Percentiles rank a stretch among this genome's conserved stretches.
These are phyloP conservation scores for Trichophyton rubrum DNA, from an alignment of 2,329 filamentous ascomycete species.

Conservation along the genomic window DNA sequence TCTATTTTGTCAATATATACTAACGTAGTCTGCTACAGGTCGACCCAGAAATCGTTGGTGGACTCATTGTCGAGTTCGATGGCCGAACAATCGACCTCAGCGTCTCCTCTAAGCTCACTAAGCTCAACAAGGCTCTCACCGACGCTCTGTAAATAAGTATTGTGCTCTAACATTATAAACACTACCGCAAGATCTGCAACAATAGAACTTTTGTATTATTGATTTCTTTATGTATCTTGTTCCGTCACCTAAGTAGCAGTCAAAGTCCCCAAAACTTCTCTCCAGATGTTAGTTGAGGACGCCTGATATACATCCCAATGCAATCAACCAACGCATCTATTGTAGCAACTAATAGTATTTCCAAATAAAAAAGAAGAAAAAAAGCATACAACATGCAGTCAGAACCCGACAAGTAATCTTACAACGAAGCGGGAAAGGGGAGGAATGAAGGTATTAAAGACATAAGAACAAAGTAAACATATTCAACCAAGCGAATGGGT, in stretches of 20 bases:
- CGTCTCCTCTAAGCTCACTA: constrained; percentile 86
- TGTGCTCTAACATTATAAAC: constrained; percentile 2
- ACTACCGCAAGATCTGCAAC: constrained; percentile 2
- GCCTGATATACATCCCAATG: background rate
- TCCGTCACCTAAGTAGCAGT: background rate
- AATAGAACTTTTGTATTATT: constrained; percentile 9
- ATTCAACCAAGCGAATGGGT: background rate
- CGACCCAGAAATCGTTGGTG: constrained; percentile 87
- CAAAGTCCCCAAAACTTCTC: background rate
- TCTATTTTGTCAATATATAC: background rate
- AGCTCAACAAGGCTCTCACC: constrained; percentile 98
- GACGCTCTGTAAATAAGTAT: constrained; percentile 73
- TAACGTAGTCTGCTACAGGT: constrained; percentile 42
- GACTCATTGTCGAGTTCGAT: constrained; percentile 88
- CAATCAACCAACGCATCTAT: background rate
- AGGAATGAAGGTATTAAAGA: background rate
- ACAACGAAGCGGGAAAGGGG: background rate
- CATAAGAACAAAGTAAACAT: background rate
- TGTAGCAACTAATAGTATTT: background rate
- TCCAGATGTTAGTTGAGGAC: background rate
- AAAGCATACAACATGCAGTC: background rate
- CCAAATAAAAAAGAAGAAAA: background rate
- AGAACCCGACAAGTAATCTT: background rate
- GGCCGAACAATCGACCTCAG: constrained; percentile 97
- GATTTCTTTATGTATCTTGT: background rate